Percentiles rank a stretch among this genome's conserved stretches.
Conservation (phyloP, 306 rosid species). For the Vachellia collinsii region DNA sequence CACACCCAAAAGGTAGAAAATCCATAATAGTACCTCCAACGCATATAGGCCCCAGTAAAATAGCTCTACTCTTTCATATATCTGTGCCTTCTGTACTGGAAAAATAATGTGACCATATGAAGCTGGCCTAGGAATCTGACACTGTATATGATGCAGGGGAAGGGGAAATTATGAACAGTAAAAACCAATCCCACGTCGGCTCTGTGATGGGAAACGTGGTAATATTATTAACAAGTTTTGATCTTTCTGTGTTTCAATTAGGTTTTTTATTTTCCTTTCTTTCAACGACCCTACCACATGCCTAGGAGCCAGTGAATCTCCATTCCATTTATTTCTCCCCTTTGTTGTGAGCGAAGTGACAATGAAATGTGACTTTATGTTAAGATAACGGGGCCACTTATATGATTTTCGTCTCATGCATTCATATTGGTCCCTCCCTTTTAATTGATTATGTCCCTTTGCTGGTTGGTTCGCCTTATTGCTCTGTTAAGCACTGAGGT, state of each 20-base stretch:
- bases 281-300: conserved; percentile 33
- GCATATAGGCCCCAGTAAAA: conserved; percentile 41
- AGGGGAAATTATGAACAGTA: conserved; percentile 38
- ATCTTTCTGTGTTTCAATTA: conserved; percentile 29
- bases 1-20: conserved; percentile 45
- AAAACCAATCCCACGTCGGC: conserved; percentile 22
- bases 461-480: conserved; percentile 31
- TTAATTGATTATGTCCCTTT: conserved; percentile 42
- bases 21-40: conserved; percentile 49
- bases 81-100: conserved; percentile 40
- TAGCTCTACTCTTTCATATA: conserved; percentile 40
- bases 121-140: conserved; percentile 44
- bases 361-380: conserved; percentile 42
- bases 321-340: conserved; percentile 20
- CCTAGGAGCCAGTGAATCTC: conserved; percentile 39
- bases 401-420: conserved; percentile 22
- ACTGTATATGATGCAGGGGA: conserved; percentile 32
- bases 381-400: conserved; percentile 31
- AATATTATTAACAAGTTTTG: conserved; percentile 3
- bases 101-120: conserved; percentile 43
- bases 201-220: conserved; percentile 34
- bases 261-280: neutral
- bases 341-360: conserved; percentile 32
- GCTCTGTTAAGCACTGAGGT: conserved; percentile 32
- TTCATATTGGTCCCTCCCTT: conserved; percentile 40